phyloP scores from a whole-genome alignment of 106 monocot species.

The Platanthera zijinensis region DNA sequence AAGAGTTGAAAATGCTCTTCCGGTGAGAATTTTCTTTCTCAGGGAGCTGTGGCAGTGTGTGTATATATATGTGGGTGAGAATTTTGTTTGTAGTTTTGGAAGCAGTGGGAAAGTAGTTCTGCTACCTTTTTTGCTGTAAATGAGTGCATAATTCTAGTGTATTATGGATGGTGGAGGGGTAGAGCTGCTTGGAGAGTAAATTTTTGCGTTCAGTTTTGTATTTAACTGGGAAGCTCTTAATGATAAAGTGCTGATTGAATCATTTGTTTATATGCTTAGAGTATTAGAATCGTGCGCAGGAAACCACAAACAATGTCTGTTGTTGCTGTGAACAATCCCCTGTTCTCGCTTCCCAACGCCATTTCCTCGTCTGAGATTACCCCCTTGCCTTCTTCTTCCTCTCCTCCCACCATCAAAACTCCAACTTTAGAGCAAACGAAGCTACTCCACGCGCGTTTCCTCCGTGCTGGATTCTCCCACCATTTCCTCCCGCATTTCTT shows the following conservation, averaged over 20 bases:
- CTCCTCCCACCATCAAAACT: background rate
- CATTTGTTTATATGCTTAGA: too few relatives aligned
- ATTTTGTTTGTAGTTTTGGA: background rate
- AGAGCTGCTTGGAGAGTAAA: too few relatives aligned
- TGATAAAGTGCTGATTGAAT: too few relatives aligned
- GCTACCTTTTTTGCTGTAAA: background rate
- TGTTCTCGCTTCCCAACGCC: background rate
- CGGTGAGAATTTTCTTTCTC: constrained; percentile 22
- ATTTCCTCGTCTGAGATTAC: background rate
- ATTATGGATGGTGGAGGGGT: too few relatives aligned
- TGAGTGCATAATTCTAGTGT: background rate
- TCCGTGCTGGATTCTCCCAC: constrained; percentile 24
- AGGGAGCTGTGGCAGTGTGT: background rate
- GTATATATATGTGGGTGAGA: background rate
- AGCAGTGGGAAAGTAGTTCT: background rate
- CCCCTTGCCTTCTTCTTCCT: background rate
- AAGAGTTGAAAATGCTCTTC: constrained; percentile 90
- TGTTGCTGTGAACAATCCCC: background rate
- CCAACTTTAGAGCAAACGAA: constrained; percentile 26
- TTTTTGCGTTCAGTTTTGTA: too few relatives aligned
- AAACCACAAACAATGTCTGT: background rate
- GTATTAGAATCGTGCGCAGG: too few relatives aligned
- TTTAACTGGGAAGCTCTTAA: too few relatives aligned
- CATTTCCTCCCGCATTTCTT: background rate
- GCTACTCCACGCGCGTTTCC: constrained; percentile 33